phyloP scores from a whole-genome alignment of 2,329 filamentous ascomycete genomes.

The Elsinoe australis region DNA sequence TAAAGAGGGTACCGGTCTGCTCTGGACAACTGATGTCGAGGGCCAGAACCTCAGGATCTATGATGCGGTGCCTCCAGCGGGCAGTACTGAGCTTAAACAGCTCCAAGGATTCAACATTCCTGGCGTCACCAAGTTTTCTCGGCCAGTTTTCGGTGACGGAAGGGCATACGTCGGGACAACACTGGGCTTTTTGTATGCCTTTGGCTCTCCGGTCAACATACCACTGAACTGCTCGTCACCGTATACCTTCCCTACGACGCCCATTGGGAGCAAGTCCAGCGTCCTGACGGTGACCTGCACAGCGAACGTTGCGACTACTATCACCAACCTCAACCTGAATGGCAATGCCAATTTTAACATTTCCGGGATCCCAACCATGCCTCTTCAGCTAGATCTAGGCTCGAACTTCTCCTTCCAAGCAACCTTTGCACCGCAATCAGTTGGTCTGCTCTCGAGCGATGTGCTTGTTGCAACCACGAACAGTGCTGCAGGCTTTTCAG shows the following conservation, averaged over 20 bases:
- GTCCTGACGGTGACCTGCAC: constrained; percentile 40
- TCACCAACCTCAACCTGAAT: constrained; percentile 37
- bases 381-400: constrained; percentile 32
- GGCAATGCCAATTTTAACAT: constrained; percentile 35
- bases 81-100: constrained; percentile 37
- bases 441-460: constrained; percentile 45
- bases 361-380: constrained; percentile 26
- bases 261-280: constrained; percentile 34
- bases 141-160: constrained; percentile 52
- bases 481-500: constrained; percentile 39
- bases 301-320: constrained; percentile 39
- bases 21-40: constrained; percentile 52
- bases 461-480: constrained; percentile 46
- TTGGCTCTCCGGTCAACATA: constrained; percentile 48
- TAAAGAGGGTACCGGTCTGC: constrained; percentile 47
- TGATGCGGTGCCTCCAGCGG: constrained; percentile 40
- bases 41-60: constrained; percentile 47
- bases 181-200: constrained; percentile 47
- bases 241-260: constrained; percentile 41
- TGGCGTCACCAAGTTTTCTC: constrained; percentile 49
- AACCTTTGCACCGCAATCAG: constrained; percentile 42
- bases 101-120: constrained; percentile 47
- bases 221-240: constrained; percentile 49
- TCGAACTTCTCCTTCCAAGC: constrained; percentile 31
- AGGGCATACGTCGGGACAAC: constrained; percentile 49